Percentiles rank a stretch among this genome's conserved stretches.
Conservation (phyloP, 495 filamentous ascomycete genomes). For the Penicillium silybi region DNA sequence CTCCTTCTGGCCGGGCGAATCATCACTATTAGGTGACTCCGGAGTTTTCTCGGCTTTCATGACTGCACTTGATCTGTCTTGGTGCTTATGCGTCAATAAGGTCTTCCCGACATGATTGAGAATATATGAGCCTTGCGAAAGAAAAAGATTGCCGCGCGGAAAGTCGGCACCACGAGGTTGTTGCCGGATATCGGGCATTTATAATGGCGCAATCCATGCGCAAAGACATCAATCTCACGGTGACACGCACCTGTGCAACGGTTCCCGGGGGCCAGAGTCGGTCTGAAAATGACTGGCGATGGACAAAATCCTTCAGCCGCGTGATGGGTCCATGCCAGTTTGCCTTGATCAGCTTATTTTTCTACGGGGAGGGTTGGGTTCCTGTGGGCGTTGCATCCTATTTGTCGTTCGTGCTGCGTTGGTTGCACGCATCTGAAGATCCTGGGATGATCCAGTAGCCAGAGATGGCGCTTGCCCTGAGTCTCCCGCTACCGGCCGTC, state of each 20-base stretch:
- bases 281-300: constrained; percentile 9
- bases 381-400: not conserved
- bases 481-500: constrained; percentile 9
- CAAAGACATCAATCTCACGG: constrained; percentile 18
- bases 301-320: constrained; percentile 6
- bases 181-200: not conserved
- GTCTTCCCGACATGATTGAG: no score
- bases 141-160: not conserved
- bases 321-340: constrained; percentile 1
- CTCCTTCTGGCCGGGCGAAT: constrained; percentile 13
- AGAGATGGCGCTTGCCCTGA: constrained; percentile 1
- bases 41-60: constrained; percentile 13
- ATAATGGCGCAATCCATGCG: not conserved
- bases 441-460: constrained; percentile 3
- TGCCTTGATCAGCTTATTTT: constrained; percentile 7
- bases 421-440: constrained; percentile 11
- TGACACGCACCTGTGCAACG: constrained; percentile 26
- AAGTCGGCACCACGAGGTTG: not conserved
- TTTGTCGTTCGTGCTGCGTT: constrained; percentile 1
- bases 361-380: not conserved
- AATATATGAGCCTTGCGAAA: not conserved
- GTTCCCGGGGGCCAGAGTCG: constrained; percentile 3
- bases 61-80: not conserved
- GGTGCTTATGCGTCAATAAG: no score
- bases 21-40: constrained; percentile 6